Conservation (phyloP, 2,329 filamentous ascomycete species). For the Colletotrichum kahawae region DNA sequence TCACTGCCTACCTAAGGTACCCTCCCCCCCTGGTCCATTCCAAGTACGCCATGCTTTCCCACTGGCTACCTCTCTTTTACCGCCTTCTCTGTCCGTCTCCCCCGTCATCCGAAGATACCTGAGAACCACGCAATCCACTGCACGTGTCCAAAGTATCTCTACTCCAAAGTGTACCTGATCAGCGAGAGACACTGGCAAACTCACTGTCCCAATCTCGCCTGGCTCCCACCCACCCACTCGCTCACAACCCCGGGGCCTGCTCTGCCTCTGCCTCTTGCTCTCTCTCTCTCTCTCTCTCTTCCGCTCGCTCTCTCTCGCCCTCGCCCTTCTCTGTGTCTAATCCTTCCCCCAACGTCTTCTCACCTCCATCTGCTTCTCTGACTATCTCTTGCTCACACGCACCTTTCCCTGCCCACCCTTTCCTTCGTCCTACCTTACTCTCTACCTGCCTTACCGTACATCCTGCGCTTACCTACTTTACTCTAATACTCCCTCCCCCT, state of each 20-base stretch:
- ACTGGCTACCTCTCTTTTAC: background rate
- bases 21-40: background rate
- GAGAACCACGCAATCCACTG: background rate
- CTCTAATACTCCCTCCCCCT: constrained; percentile 24
- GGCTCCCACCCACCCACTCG: constrained; percentile 26
- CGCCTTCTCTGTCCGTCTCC: background rate
- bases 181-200: background rate
- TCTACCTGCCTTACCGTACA: constrained; percentile 20
- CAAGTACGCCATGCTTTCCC: background rate
- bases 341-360: constrained; percentile 21
- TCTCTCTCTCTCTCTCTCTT: constrained; percentile 22
- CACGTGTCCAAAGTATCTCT: background rate
- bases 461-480: constrained; percentile 25
- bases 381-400: constrained; percentile 27
- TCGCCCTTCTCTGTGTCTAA: constrained; percentile 15
- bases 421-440: constrained; percentile 23
- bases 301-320: constrained; percentile 26
- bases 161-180: background rate
- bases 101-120: background rate
- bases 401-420: constrained; percentile 30
- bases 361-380: constrained; percentile 28
- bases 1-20: background rate
- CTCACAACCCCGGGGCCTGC: constrained; percentile 26
- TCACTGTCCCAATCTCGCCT: constrained; percentile 28
- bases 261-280: constrained; percentile 27